Base-by-base conservation (phyloP, 2,329 filamentous ascomycete species). In the Penicillium sp. region DNA sequence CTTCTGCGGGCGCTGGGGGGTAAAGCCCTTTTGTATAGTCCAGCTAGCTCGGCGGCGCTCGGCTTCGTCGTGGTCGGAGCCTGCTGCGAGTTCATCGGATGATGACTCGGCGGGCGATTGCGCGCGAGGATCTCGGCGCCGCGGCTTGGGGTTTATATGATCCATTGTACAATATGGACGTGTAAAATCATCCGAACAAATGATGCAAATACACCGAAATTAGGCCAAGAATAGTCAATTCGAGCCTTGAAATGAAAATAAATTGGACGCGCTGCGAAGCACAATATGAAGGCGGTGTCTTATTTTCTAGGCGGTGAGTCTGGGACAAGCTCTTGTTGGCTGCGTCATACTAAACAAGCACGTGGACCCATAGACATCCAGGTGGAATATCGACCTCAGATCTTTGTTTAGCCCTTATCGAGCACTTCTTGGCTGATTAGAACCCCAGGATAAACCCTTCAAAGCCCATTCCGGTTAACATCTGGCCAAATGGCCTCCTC, bases 11-110 rank as follows among this genome's bases (percentile, higher is more conserved):
- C 67, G 66, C 38, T 67, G 66, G 25, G 69, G 68, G 10, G 71
- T 65, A 48, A 69, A 64, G 26, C 58, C 64, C 53, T 70, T 72
- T 30, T 70, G 63, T 5, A 60, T 52, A 7, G 64, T 64, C 71
- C 72, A 74, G 61, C 72, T 75, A 37, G 67, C 65, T 58, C 73
- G 66, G 42, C 68, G 71, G 53, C 67, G 68, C 45, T 74, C 68
- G 33, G 66, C 58, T 56, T 73, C 71, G 25, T 72, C 67, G 52
- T 70, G 69, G 42, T 70, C 69, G 45, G 71, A 73, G 57, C 57
- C 64, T 16, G 67, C 71, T 38, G 70, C 70, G 37, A 75, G 68
- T 63, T 76, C 75, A 57, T 76, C 74, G 46, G 73, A 71, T 22
- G 73, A 75, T n/a, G 71, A 73, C 56, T 73, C 68, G 16, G 57